Evolutionary conservation across 495 filamentous ascomycete species (phyloP), one percentile per base, ranked within the genome.

Genomic region (Amniculicola lignicola): DNA sequence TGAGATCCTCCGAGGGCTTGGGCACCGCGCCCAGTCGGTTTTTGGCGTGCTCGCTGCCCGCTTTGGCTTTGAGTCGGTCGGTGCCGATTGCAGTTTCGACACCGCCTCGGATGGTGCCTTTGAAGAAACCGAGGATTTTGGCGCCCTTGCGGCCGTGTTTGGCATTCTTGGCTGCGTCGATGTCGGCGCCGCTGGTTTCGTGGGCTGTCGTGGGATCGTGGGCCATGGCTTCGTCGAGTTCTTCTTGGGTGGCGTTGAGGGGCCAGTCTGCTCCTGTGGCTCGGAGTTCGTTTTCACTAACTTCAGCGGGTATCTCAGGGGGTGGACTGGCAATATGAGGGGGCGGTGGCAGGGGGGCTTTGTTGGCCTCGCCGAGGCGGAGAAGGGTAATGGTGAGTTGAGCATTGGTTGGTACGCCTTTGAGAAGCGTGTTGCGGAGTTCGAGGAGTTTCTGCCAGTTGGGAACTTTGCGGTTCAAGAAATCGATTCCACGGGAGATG

Each of bases 321-420:
- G 84, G 82, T 5, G 80, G 74, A 14, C 75, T 66, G 11, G 62
- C 61, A n/a, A 77, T 74, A 2, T 70, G 72, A 4, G 89, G 88
- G 0, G 89, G 86, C n/a, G 89, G 88, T 2, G 89, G 88, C 0
- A 95, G 69, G 0, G 90, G 89, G 0, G 88, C 80, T 47, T 86
- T 83, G 69, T 90, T 92, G 16, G 82, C 84, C 72, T 94, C 90
- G 45, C 89, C 88, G 48, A 91, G 83, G 31, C 90, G 86, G 22
- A 96, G 84, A 11, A 95, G 78, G 3, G 90, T 95, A 39, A 95
- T 69, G 0, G 89, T 87, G 11, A 95, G 75, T 61, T 94, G 90
- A n/a, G 88, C 89, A 65, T 94, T 92, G 2, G 90, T 95, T 0
- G 90, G 90, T 33, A 90, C 82, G 12, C 86, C 87, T 64, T 86